Conservation (phyloP, 805 yeast genomes). For the Myxozyma udenii region DNA sequence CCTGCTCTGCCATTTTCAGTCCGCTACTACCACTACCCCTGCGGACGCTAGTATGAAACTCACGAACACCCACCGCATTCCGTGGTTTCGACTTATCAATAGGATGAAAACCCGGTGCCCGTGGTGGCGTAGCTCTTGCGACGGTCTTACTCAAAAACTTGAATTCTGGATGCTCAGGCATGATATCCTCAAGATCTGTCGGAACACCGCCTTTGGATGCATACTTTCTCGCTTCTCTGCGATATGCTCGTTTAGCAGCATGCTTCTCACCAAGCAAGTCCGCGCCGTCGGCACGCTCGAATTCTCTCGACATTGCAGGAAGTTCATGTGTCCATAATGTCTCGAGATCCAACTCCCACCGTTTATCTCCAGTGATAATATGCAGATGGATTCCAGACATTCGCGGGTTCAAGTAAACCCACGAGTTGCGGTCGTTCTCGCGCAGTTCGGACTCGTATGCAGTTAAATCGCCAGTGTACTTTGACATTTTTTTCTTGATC, state of each 20-base stretch:
- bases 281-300: neutral
- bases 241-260: conserved; percentile 2
- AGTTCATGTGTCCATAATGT: conserved; percentile 49
- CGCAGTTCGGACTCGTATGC: conserved; percentile 56
- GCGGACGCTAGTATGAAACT: neutral
- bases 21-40: neutral
- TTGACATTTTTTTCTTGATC: conserved; percentile 50
- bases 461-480: conserved; percentile 52
- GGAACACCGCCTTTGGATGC: conserved; percentile 10
- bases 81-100: too few species aligned
- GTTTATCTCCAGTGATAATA: conserved; percentile 65
- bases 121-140: neutral
- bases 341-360: conserved; percentile 69
- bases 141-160: neutral
- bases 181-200: neutral
- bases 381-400: conserved; percentile 66
- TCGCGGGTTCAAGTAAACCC: conserved; percentile 77
- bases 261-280: conserved; percentile 3
- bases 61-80: too few species aligned
- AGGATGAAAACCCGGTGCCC: conserved; percentile 9
- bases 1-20: neutral
- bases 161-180: conserved; percentile 13
- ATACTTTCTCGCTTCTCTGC: conserved; percentile 9
- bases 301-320: conserved; percentile 6
- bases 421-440: conserved; percentile 51